A percentile compares a stretch with the other conserved stretches of the same genome.
These are phyloP conservation scores for Pichia scutulata DNA, from an alignment of 805 yeast species.

Conservation along the genomic window DNA sequence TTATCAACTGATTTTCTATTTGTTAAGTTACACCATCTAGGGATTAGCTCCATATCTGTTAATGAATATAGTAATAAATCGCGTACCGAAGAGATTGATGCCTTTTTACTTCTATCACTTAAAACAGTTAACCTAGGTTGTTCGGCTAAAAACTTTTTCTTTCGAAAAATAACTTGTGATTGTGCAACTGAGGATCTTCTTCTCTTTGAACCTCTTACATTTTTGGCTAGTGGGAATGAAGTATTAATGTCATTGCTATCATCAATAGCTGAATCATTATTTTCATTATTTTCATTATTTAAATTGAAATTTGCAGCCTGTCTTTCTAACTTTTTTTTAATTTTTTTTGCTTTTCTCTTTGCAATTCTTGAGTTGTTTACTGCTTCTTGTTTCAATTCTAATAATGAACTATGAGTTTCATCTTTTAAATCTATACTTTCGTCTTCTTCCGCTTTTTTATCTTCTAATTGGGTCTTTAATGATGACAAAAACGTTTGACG, in stretches of 20 bases:
- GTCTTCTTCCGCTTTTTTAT: neutral
- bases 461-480: conserved; percentile 2
- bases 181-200: conserved; percentile 34
- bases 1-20: conserved; percentile 44
- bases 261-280: neutral
- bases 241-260: neutral
- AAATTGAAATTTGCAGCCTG: neutral
- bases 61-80: conserved; percentile 38
- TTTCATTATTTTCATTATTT: conserved; percentile 4
- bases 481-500: conserved; percentile 13
- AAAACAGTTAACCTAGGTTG: conserved; percentile 9
- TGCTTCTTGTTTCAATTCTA: neutral
- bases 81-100: conserved; percentile 36
- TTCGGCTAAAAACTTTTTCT: conserved; percentile 27
- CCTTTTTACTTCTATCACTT: conserved; percentile 17
- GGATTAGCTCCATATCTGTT: conserved; percentile 34
- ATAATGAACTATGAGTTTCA: neutral
- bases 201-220: conserved; percentile 20
- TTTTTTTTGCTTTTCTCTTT: neutral
- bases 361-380: neutral
- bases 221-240: neutral
- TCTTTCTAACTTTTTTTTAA: neutral
- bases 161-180: conserved; percentile 17
- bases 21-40: conserved; percentile 41
- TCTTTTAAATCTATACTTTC: neutral